Evolutionary conservation across 768 basidiomycete genomes (phyloP), one percentile per base, ranked within the genome.

Genomic region (Lactarius pseudohatsudake): DNA sequence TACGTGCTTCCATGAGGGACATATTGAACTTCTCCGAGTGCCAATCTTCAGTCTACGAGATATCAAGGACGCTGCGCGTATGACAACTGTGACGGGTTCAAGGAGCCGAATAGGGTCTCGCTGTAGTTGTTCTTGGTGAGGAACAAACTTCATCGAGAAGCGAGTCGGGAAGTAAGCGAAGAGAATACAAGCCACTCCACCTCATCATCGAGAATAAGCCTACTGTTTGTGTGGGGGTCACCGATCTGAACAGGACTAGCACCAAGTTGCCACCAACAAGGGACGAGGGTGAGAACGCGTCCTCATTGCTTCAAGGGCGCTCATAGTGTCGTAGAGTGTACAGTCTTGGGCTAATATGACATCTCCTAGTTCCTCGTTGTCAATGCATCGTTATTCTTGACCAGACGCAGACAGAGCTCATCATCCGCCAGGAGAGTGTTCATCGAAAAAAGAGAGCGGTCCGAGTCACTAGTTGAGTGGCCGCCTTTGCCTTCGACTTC

Each of bases 11-110:
- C 10, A 87, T 80, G 5, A 96, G 79, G 0, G 86, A 84, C 0
- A 96, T 81, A n/a, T 93, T 93, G 71, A 87, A 90, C 77, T 94
- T 94, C 69, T 97, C 94, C 64, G 89, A 83, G 74, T 93, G 91
- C 88, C 91, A 93, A 71, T 94, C 92, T 26, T 26, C 26, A 26
- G 84, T 80, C 92, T 94, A 74, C 64, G 60, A 56, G 55, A 18
- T 43, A 64, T 73, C 66, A 69, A 57, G 15, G 68, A 57, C 69
- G 80, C 85, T 0, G 90, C 81, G 54, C 89, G 79, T 16, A 96
- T 77, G 43, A 94, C 87, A 8, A 88, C 71, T 1, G 86, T 85
- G 54, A 93, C 72, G 30, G 94, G 85, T 70, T 86, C 85, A 6
- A 78, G 72, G 1, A 89, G 88, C 11, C 87, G 84, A 7, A 69